Evolutionary conservation across 2,329 filamentous ascomycete species (phyloP).

Genomic region (Phoma sp.): DNA sequence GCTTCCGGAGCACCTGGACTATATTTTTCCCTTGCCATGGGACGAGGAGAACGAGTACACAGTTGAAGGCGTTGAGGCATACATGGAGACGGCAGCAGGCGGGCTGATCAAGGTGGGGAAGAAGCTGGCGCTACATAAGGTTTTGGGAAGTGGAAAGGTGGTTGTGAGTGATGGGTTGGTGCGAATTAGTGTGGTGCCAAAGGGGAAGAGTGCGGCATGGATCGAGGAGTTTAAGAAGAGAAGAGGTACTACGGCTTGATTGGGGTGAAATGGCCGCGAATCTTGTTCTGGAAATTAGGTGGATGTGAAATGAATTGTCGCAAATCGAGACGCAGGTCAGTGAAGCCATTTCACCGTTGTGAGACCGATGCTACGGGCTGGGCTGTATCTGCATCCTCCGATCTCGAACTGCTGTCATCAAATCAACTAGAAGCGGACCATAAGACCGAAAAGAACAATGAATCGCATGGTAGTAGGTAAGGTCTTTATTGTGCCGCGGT

Average conservation of each 20-base stretch:
- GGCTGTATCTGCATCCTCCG: slow-evolving; percentile 12
- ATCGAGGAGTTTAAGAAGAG: slow-evolving; percentile 84
- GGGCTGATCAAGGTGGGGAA: slow-evolving; percentile 90
- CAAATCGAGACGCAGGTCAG: slow-evolving; percentile 32
- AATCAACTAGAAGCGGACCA: slow-evolving; percentile 56
- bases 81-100: slow-evolving; percentile 81
- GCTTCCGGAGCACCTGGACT: slow-evolving; percentile 78
- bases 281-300: background rate
- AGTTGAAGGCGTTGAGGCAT: slow-evolving; percentile 76
- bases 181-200: slow-evolving; percentile 82
- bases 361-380: slow-evolving; percentile 1
- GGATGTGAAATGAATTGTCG: background rate
- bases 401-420: slow-evolving; percentile 37
- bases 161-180: slow-evolving; percentile 89
- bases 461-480: slow-evolving; percentile 52
- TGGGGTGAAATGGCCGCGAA: too few species aligned
- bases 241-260: slow-evolving; percentile 46
- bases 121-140: slow-evolving; percentile 78
- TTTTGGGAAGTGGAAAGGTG: slow-evolving; percentile 77
- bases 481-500: slow-evolving; percentile 25
- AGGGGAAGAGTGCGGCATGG: slow-evolving; percentile 73
- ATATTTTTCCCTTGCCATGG: slow-evolving; percentile 91
- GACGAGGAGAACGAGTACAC: slow-evolving; percentile 74
- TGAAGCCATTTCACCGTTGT: slow-evolving; percentile 28
- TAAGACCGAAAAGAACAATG: slow-evolving; percentile 56